Conservation (phyloP, 768 basidiomycete species). For the Suillus americanus region DNA sequence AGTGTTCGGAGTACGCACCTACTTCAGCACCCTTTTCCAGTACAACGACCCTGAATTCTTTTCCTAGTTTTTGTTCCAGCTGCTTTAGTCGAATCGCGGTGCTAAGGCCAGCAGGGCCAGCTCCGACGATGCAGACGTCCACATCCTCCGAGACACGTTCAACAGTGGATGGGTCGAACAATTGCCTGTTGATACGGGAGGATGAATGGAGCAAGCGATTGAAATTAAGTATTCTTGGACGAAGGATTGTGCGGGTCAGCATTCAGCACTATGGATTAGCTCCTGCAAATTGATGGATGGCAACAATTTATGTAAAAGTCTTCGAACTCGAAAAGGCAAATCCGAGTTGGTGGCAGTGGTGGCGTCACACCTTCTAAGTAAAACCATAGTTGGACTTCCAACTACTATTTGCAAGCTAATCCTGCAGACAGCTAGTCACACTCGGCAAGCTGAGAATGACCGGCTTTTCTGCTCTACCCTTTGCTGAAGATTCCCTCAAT, state of each 20-base stretch:
- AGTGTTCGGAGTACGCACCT: conserved; percentile 49
- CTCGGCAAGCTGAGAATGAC: conserved; percentile 39
- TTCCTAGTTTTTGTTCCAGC: conserved; percentile 75
- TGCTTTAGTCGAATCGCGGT: conserved; percentile 97
- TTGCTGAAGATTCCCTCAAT: conserved; percentile 41
- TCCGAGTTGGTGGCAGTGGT: neutral
- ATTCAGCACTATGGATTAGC: conserved; percentile 2
- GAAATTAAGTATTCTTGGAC: neutral
- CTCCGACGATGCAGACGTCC: conserved; percentile 97
- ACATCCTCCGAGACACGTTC: conserved; percentile 90
- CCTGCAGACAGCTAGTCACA: neutral
- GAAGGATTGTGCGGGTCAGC: neutral
- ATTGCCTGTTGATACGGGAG: conserved; percentile 28
- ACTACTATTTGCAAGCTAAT: neutral
- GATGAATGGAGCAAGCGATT: conserved; percentile 25
- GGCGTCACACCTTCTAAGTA: neutral
- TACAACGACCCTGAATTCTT: conserved; percentile 87
- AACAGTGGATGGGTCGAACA: conserved; percentile 56
- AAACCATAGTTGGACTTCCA: neutral
- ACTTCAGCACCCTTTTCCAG: conserved; percentile 94
- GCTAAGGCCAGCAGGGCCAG: conserved; percentile 90
- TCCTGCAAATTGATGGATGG: neutral
- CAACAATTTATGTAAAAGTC: neutral
- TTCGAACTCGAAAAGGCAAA: neutral
- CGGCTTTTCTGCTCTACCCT: conserved; percentile 47